These are phyloP conservation scores for Lactifluus subvellereus DNA, from an alignment of 768 basidiomycete genomes.

Conservation along the genomic window DNA sequence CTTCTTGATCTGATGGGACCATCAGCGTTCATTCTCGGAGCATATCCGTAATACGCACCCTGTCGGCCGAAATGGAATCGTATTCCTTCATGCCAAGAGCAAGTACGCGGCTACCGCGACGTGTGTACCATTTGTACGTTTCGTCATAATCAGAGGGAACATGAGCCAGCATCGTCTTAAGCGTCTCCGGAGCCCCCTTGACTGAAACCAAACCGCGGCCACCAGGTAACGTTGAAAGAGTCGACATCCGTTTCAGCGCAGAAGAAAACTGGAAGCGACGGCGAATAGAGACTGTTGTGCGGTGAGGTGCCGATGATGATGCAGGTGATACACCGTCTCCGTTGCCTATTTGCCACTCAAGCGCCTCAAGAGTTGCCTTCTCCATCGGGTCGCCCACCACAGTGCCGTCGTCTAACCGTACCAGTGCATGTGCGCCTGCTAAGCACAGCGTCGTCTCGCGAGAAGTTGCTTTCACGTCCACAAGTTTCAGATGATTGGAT, in stretches of 20 bases:
- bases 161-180: slow-evolving; percentile 73
- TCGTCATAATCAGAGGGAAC: slow-evolving; percentile 85
- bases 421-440: slow-evolving; percentile 92
- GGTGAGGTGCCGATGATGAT: slow-evolving; percentile 44
- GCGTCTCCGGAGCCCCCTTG: slow-evolving; percentile 97
- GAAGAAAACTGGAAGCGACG: slow-evolving; percentile 98
- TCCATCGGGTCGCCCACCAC: slow-evolving; percentile 99
- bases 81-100: slow-evolving; percentile 87
- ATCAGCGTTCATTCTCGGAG: not conserved
- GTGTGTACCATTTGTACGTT: slow-evolving; percentile 91
- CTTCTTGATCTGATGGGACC: slow-evolving; percentile 67
- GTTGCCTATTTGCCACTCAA: slow-evolving; percentile 62
- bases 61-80: slow-evolving; percentile 61
- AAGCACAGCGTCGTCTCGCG: slow-evolving; percentile 81
- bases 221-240: slow-evolving; percentile 63
- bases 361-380: slow-evolving; percentile 86
- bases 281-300: slow-evolving; percentile 63
- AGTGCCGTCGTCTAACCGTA: slow-evolving; percentile 88
- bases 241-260: slow-evolving; percentile 96
- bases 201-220: slow-evolving; percentile 63
- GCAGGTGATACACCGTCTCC: slow-evolving; percentile 68
- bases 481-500: slow-evolving; percentile 55
- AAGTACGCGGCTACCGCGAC: slow-evolving; percentile 88
- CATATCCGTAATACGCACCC: slow-evolving; percentile 42
- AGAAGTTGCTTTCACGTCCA: slow-evolving; percentile 70